Percentiles rank a stretch among this genome's conserved stretches.
These are phyloP conservation scores for Fusarium sp. DNA, from an alignment of 2,329 filamentous ascomycete genomes.

Conservation along the genomic window DNA sequence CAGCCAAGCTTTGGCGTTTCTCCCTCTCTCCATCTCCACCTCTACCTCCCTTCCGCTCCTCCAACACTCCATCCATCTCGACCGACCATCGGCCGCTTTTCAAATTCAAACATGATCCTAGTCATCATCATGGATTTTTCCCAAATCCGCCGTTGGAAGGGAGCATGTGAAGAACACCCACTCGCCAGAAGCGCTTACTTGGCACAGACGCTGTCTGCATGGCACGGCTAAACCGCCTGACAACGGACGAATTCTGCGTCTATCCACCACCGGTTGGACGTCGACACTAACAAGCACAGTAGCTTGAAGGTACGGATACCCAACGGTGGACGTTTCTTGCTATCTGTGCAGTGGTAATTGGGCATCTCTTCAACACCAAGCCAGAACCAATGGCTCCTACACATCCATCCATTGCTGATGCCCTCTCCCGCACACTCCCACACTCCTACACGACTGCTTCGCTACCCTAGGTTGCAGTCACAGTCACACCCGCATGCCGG, in stretches of 20 bases:
- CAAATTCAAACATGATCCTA: conserved; percentile 21
- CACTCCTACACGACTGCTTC: not conserved
- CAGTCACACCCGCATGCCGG: conserved; percentile 29
- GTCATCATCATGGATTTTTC: conserved; percentile 34
- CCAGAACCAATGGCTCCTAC: not conserved
- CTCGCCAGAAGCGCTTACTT: not conserved
- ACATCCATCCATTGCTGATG: not conserved
- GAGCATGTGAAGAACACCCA: conserved; percentile 21
- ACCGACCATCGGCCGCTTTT: conserved; percentile 8
- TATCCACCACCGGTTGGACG: conserved; percentile 19
- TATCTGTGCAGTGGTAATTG: not conserved
- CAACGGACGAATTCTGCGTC: conserved; percentile 17
- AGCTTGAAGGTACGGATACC: conserved; percentile 15
- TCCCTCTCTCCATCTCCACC: conserved; percentile 21
- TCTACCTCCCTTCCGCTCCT: conserved; percentile 21
- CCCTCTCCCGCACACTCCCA: not conserved
- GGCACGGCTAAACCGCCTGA: conserved; percentile 7
- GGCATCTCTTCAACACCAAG: not conserved
- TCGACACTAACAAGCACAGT: conserved; percentile 3
- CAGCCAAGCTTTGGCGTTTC: conserved; percentile 19
- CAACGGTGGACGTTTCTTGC: conserved; percentile 1
- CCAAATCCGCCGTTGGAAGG: conserved; percentile 20
- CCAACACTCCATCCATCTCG: conserved; percentile 3
- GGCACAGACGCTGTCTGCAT: not conserved
- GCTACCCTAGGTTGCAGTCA: conserved; percentile 13